phyloP scores from a whole-genome alignment of 1,284 basidiomycete species.

The Microbotryum scabiosae region DNA sequence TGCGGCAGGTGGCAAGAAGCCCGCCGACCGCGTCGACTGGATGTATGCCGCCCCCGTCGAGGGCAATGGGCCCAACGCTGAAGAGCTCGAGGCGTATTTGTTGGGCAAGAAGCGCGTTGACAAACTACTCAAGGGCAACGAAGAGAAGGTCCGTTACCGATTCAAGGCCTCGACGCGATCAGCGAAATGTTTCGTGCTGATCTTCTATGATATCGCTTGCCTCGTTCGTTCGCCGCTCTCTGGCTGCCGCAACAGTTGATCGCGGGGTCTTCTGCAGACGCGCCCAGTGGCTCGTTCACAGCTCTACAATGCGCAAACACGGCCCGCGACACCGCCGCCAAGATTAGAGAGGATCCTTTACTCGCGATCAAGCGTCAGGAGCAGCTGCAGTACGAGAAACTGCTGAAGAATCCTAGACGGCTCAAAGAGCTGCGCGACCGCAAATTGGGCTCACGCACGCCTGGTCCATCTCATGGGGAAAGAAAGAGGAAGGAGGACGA shows the following conservation, averaged over 20 bases:
- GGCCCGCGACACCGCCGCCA: conserved; percentile 77
- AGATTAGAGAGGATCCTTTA: conserved; percentile 91
- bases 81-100: conserved; percentile 91
- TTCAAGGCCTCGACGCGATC: not conserved
- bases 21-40: conserved; percentile 92
- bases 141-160: conserved; percentile 53
- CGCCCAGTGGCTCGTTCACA: conserved; percentile 51
- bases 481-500: conserved; percentile 63
- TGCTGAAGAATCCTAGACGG: conserved; percentile 84
- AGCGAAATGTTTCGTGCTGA: conserved; percentile 40
- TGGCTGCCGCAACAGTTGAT: conserved; percentile 11
- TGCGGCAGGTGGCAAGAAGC: conserved; percentile 79
- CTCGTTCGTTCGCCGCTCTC: not conserved
- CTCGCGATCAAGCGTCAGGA: conserved; percentile 97
- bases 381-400: conserved; percentile 78
- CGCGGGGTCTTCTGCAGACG: not conserved
- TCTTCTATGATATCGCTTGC: conserved; percentile 33
- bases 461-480: conserved; percentile 45
- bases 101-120: conserved; percentile 98
- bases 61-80: conserved; percentile 68
- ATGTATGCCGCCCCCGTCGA: conserved; percentile 95
- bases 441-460: conserved; percentile 55
- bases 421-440: conserved; percentile 65
- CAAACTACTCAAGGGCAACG: conserved; percentile 74
- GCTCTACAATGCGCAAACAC: conserved; percentile 88